Conservation (phyloP, 2,329 filamentous ascomycete genomes). For the Lasiodiplodia sp. region DNA sequence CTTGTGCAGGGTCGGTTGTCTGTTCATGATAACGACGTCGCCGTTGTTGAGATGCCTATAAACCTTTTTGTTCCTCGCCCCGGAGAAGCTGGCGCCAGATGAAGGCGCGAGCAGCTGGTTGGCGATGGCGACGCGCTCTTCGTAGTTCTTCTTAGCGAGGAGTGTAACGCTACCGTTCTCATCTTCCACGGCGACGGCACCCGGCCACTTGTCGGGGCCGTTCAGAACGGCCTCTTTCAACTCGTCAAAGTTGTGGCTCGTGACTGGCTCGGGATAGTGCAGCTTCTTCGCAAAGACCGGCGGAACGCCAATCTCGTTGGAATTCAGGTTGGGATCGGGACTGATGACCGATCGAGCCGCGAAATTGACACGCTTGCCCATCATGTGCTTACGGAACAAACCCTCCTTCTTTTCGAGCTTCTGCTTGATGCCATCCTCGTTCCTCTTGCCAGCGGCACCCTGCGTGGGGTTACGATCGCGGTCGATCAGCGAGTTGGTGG, state of each 20-base stretch:
- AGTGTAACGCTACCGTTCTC: slow-evolving; percentile 93
- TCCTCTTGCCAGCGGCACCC: slow-evolving; percentile 76
- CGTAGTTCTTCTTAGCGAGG: slow-evolving; percentile 82
- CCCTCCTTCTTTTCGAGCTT: slow-evolving; percentile 98
- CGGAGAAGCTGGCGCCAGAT: slow-evolving; percentile 68
- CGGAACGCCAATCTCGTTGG: slow-evolving; percentile 97
- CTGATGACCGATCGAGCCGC: slow-evolving; percentile 97
- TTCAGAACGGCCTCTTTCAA: slow-evolving; percentile 97
- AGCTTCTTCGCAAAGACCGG: slow-evolving; percentile 97
- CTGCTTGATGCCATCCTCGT: slow-evolving; percentile 96
- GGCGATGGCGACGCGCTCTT: slow-evolving; percentile 87
- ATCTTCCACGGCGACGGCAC: slow-evolving; percentile 92
- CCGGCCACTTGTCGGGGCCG: slow-evolving; percentile 91
- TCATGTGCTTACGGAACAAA: slow-evolving; percentile 99
- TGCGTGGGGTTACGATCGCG: slow-evolving; percentile 83
- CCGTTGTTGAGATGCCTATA: slow-evolving; percentile 95
- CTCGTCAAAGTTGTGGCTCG: slow-evolving; percentile 95
- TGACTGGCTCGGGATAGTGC: slow-evolving; percentile 96
- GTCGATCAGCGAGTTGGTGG: slow-evolving; percentile 92
- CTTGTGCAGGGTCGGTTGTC: slow-evolving; percentile 96
- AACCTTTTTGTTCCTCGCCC: slow-evolving; percentile 91
- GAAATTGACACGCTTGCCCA: slow-evolving; percentile 99
- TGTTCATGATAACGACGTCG: slow-evolving; percentile 98
- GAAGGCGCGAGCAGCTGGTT: slow-evolving; percentile 92
- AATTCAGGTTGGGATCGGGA: slow-evolving; percentile 97